These are phyloP conservation scores for Diplosphaera chodatii DNA, from an alignment of 139 green algal species.

Conservation along the genomic window DNA sequence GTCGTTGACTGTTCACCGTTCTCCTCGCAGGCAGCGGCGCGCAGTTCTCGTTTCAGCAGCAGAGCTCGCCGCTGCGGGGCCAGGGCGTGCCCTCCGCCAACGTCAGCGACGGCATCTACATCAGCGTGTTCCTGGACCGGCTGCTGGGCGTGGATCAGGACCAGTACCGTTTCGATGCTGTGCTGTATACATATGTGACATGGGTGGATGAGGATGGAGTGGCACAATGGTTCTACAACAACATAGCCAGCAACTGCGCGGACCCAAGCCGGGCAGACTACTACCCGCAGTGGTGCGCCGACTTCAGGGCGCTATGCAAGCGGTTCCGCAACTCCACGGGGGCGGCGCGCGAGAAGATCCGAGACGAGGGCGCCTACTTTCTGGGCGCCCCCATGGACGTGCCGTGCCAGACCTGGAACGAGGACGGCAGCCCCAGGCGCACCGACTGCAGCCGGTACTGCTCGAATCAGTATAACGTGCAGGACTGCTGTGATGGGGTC, in stretches of 20 bases:
- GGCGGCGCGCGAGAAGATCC: not conserved
- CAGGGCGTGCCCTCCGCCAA: not conserved
- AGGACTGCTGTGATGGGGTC: not conserved
- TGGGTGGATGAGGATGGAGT: not conserved
- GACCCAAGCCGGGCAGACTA: not conserved
- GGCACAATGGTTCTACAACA: not conserved
- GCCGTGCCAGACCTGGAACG: not conserved
- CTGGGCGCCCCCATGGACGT: not conserved
- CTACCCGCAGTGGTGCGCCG: not conserved
- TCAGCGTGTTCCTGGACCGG: not conserved
- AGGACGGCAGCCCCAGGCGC: not conserved
- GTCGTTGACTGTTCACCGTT: too few species aligned
- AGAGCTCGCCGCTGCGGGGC: not conserved
- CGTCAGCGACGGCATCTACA: not conserved
- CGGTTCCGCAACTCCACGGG: not conserved
- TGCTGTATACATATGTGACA: not conserved
- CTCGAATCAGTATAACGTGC: not conserved
- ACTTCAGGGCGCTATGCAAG: not conserved
- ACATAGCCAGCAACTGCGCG: not conserved
- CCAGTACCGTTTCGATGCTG: not conserved
- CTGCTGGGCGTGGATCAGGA: not conserved
- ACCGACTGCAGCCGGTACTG: not conserved
- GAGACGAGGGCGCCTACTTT: not conserved
- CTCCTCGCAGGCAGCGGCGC: not conserved
- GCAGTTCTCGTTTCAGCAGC: not conserved